Evolutionary conservation across 352 stramenopile genomes (phyloP), one percentile per base, ranked within the genome.

Genomic region (Phytophthora idaei): DNA sequence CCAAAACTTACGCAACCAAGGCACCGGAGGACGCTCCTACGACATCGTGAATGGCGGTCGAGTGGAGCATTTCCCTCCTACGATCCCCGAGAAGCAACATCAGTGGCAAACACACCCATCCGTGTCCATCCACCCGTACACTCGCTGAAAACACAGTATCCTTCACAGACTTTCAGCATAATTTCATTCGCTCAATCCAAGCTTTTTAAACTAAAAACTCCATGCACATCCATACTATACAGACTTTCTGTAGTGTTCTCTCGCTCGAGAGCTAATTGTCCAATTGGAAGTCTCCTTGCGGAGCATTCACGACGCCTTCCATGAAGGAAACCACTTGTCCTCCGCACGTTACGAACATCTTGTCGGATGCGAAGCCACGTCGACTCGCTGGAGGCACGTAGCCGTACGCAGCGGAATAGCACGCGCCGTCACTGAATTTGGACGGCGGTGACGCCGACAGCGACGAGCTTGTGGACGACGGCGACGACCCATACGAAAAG

Each of bases 251-350:
- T 52, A 14, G 28, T 62, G n/a, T 62, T 12, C 17, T 29, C 14
- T 12, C 14, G 54, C 51, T 39, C 14, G 36, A 48, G 14, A 21
- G 45, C 21, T 48, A 65, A 59, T 52, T 63, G 49, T 89, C 80
- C 36, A 80, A 53, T 47, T 79, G 41, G 31, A 71, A 81, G 52
- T 90, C 84, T 48, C 83, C 76, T 34, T 76, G 68, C 14, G 84
- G 84, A 66, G 83, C 79, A 57, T 94, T 94, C 39, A 92, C 80
- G 41, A 94, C 86, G 47, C 86, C 86, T 17, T 92, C 86, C 83
- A 94, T 90, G 57, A 94, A 90, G 46, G 79, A 90, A 54, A 94
- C 83, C 34, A 93, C 76, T 53, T 94, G 86, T 1, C 86, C 86
- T 21, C 86, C 83, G 37, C 72, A 92, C 27, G 86, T 94, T n/a